Percentiles rank a stretch among this genome's conserved stretches.
Evolutionary conservation across 148 eudicot genomes (phyloP).

Genomic region (Silene uniflora): DNA sequence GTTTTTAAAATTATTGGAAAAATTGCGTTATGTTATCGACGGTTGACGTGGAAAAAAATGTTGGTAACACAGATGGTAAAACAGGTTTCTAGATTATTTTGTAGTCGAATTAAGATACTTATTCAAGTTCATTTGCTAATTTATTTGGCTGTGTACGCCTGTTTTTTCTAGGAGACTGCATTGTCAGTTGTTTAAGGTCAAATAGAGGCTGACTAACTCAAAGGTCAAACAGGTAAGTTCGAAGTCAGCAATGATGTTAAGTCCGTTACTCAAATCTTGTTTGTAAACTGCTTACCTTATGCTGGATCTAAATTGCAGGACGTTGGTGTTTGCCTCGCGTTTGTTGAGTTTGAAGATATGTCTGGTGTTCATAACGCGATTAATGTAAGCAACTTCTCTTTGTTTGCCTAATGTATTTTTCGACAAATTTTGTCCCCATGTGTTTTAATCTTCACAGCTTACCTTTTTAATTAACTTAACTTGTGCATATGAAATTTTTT

Average conservation of each 20-base stretch:
- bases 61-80: too few species aligned
- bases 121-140: too few species aligned
- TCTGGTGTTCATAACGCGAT: conserved; percentile 70
- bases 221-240: conserved; percentile 49
- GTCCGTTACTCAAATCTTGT: neutral
- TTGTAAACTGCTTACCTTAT: neutral
- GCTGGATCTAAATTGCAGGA: conserved; percentile 45
- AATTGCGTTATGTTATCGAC: too few species aligned
- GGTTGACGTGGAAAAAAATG: too few species aligned
- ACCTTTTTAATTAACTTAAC: neutral
- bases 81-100: too few species aligned
- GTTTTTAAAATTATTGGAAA: too few species aligned
- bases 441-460: neutral
- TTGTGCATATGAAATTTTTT: neutral
- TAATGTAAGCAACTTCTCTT: conserved; percentile 37
- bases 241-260: neutral
- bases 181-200: too few species aligned
- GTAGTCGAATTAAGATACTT: too few species aligned
- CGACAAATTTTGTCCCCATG: neutral
- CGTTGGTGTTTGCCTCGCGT: conserved; percentile 88
- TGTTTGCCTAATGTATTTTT: neutral
- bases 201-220: too few species aligned
- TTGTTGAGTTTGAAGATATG: conserved; percentile 92
- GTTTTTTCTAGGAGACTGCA: too few species aligned
- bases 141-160: too few species aligned